Conservation (phyloP, 225 moss, liverwort and hornwort species). For the Bryoerythrophyllum caledonicum region DNA sequence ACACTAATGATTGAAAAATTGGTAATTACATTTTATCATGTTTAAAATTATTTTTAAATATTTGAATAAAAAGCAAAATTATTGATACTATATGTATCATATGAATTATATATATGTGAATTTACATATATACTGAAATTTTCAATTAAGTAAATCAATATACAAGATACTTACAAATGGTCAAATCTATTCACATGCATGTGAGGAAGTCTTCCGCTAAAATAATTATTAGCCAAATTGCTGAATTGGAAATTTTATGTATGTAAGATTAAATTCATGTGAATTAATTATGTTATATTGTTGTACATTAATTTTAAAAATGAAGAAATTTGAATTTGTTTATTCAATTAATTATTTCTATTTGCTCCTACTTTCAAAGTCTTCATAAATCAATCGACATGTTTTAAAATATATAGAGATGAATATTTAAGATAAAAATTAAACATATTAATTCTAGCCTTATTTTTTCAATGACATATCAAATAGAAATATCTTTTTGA, state of each 20-base stretch:
- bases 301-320: neutral
- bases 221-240: slow-evolving; percentile 52
- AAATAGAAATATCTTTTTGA: too few species aligned
- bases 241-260: neutral
- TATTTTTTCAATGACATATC: neutral
- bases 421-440: too few species aligned
- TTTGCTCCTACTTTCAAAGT: too few species aligned
- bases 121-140: too few species aligned
- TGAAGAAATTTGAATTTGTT: neutral
- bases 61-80: too few species aligned
- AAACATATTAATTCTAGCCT: too few species aligned
- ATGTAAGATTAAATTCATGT: neutral
- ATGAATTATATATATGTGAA: too few species aligned
- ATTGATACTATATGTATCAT: too few species aligned
- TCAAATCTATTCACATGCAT: slow-evolving; percentile 35
- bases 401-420: too few species aligned
- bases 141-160: too few species aligned
- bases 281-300: too few species aligned
- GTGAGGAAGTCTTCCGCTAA: slow-evolving; percentile 36
- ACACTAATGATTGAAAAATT: neutral
- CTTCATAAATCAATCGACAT: too few species aligned
- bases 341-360: neutral
- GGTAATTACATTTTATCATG: neutral
- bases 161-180: slow-evolving; percentile 26
- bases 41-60: neutral